phyloP scores from a whole-genome alignment of 2,329 filamentous ascomycete species.

The Cladosporium oxysporum region DNA sequence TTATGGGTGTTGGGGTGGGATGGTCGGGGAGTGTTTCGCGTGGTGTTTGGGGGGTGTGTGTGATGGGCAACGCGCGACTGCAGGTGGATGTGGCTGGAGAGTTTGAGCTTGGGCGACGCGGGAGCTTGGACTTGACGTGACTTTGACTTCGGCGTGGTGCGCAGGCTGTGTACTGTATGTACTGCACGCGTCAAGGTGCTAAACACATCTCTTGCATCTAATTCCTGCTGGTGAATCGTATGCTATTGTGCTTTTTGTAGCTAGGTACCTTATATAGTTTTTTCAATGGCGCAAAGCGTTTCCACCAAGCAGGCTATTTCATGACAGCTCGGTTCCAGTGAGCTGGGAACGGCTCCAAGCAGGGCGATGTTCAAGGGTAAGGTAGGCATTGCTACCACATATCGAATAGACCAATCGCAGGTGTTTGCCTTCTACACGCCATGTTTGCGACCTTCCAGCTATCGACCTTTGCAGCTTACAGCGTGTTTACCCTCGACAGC shows the following conservation, averaged over 20 bases:
- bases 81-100: conserved; percentile 12
- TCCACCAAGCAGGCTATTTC: background rate
- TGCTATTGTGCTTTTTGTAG: background rate
- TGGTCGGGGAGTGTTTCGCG: background rate
- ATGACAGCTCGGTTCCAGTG: background rate
- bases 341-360: background rate
- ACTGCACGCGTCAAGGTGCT: background rate
- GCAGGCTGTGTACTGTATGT: background rate
- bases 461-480: background rate
- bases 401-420: background rate
- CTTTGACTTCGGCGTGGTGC: background rate
- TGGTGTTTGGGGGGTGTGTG: background rate
- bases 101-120: background rate
- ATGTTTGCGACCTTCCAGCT: background rate
- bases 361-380: background rate
- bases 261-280: background rate
- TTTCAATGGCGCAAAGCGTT: background rate
- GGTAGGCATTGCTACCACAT: background rate
- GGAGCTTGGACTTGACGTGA: conserved; percentile 2
- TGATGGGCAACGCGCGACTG: conserved; percentile 6
- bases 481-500: background rate
- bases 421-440: background rate
- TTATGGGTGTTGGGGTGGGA: background rate
- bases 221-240: background rate
- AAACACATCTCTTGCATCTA: background rate